These are phyloP conservation scores for Artomyces pyxidatus DNA, from an alignment of 768 basidiomycete genomes.

Conservation along the genomic window DNA sequence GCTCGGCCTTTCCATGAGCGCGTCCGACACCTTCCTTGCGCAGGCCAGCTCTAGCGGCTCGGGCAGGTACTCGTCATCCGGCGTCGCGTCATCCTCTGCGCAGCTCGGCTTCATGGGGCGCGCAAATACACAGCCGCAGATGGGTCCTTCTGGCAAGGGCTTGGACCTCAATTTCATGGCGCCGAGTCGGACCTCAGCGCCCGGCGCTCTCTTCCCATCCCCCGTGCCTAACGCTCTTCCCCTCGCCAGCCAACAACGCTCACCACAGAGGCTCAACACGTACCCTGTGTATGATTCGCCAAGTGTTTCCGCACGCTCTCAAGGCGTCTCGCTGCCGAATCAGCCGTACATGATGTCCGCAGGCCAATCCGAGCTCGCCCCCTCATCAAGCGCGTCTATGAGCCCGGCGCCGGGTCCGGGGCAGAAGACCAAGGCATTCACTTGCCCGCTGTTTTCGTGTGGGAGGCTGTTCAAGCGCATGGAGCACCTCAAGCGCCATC, in stretches of 20 bases:
- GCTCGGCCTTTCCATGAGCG: slow-evolving; percentile 11
- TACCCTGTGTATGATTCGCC: slow-evolving; percentile 13
- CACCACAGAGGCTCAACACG: slow-evolving; percentile 8
- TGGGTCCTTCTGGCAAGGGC: too few species aligned
- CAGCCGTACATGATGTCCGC: slow-evolving; percentile 5
- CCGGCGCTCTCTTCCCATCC: background rate
- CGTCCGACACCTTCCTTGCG: slow-evolving; percentile 16
- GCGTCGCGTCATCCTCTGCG: too few species aligned
- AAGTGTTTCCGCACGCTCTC: background rate
- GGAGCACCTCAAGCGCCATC: slow-evolving; percentile 85
- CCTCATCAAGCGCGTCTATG: slow-evolving; percentile 12
- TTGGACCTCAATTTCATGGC: too few species aligned
- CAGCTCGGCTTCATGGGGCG: too few species aligned
- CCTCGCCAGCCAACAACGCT: slow-evolving; percentile 3
- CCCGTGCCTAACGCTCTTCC: background rate
- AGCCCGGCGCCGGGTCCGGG: slow-evolving; percentile 14
- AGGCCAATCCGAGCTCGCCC: slow-evolving; percentile 16
- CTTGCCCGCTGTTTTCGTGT: slow-evolving; percentile 81
- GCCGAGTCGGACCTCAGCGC: background rate
- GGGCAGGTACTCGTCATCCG: slow-evolving; percentile 1
- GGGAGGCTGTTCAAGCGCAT: slow-evolving; percentile 83
- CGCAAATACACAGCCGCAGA: too few species aligned
- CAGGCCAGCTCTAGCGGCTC: slow-evolving; percentile 10
- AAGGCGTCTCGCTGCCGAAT: background rate
- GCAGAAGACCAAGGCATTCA: slow-evolving; percentile 48